Evolutionary conservation across 2,329 filamentous ascomycete species (phyloP).

Genomic region (Colletotrichum falcatum): DNA sequence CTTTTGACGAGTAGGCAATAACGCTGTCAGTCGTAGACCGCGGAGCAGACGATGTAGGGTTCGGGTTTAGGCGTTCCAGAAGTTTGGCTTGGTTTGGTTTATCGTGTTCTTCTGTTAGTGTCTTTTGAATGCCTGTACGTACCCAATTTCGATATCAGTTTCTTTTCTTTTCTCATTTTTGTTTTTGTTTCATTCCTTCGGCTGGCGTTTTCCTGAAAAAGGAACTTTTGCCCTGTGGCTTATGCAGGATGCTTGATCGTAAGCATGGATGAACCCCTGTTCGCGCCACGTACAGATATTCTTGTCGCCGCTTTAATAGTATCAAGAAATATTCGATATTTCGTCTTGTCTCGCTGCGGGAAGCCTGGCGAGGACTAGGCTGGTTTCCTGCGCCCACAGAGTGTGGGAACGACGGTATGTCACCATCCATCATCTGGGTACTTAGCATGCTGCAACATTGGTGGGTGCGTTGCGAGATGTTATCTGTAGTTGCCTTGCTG

Average conservation of each 20-base stretch:
- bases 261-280: slow-evolving; percentile 20
- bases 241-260: slow-evolving; percentile 17
- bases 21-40: slow-evolving; percentile 28
- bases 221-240: slow-evolving; percentile 8
- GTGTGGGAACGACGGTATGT: background rate
- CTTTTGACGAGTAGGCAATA: background rate
- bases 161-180: background rate
- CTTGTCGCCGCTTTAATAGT: slow-evolving; percentile 23
- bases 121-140: background rate
- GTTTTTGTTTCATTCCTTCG: background rate
- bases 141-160: no score
- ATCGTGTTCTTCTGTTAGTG: slow-evolving; percentile 8
- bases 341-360: slow-evolving; percentile 3
- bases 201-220: background rate
- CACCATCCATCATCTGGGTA: slow-evolving; percentile 3
- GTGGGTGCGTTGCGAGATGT: slow-evolving; percentile 1
- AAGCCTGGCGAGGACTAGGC: slow-evolving; percentile 21
- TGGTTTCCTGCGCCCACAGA: background rate
- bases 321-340: background rate
- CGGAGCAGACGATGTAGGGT: background rate
- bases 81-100: slow-evolving; percentile 1
- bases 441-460: background rate
- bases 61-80: slow-evolving; percentile 14
- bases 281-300: slow-evolving; percentile 14
- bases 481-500: background rate